Evolutionary conservation across 495 filamentous ascomycete genomes (phyloP).

Genomic region (Xylaria curta): DNA sequence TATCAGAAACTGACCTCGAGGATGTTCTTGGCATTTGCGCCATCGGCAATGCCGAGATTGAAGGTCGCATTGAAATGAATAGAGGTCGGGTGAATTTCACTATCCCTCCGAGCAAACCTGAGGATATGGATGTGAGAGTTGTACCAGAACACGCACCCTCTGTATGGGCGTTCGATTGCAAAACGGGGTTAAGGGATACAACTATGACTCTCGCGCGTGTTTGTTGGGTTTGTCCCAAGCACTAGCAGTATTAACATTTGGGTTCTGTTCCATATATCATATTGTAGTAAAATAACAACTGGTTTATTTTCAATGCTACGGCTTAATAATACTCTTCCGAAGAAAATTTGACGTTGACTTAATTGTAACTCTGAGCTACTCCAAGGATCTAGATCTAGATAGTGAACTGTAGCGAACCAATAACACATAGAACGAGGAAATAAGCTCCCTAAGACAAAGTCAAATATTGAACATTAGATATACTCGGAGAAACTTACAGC

Average conservation of each 20-base stretch:
- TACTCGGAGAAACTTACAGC: background rate
- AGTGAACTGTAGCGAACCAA: background rate
- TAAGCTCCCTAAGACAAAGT: slow-evolving; percentile 6
- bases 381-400: background rate
- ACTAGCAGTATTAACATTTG: background rate
- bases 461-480: background rate
- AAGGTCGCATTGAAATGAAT: slow-evolving; percentile 18
- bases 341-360: background rate
- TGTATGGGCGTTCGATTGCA: slow-evolving; percentile 17
- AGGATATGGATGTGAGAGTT: slow-evolving; percentile 20
- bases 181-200: slow-evolving; percentile 9
- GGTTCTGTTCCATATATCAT: background rate
- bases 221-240: slow-evolving; percentile 20
- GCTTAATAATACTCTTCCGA: background rate
- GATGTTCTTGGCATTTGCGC: slow-evolving; percentile 16
- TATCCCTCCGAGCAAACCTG: slow-evolving; percentile 13
- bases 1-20: slow-evolving; percentile 12
- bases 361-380: background rate
- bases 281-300: background rate
- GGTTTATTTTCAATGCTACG: background rate
- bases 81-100: slow-evolving; percentile 15
- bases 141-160: slow-evolving; percentile 22
- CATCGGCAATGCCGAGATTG: slow-evolving; percentile 9
- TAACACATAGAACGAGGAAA: slow-evolving; percentile 4
- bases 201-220: slow-evolving; percentile 18